Evolutionary conservation across 2,329 filamentous ascomycete species (phyloP).

Genomic region (Aureobasidium vineae): DNA sequence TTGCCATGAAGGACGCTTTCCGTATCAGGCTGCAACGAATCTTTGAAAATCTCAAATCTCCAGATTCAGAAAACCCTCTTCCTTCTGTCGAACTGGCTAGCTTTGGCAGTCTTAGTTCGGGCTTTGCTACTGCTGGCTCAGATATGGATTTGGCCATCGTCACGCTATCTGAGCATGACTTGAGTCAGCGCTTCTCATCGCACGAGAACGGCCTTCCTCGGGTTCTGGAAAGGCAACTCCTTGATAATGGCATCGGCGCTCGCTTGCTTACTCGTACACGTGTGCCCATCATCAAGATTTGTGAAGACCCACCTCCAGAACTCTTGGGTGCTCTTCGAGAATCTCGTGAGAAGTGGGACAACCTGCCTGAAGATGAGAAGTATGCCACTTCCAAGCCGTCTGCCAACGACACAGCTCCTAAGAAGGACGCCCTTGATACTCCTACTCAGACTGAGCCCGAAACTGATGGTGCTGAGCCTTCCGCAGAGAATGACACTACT

Average conservation of each 20-base stretch:
- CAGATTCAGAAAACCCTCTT: conserved; percentile 51
- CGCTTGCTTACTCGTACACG: conserved; percentile 74
- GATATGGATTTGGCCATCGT: conserved; percentile 87
- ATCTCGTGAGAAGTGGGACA: conserved; percentile 71
- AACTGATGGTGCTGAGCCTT: not conserved
- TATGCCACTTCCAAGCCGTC: conserved; percentile 34
- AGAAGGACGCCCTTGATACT: not conserved
- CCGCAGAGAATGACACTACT: not conserved
- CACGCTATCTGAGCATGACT: conserved; percentile 46
- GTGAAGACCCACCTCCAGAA: conserved; percentile 63
- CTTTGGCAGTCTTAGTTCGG: conserved; percentile 79
- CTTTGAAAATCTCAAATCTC: conserved; percentile 59
- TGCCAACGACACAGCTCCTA: conserved; percentile 24
- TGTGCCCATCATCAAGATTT: conserved; percentile 86
- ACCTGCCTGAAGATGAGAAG: conserved; percentile 48
- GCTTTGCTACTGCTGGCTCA: conserved; percentile 82
- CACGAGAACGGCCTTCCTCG: conserved; percentile 64
- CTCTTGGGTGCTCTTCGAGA: conserved; percentile 61
- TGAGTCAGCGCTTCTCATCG: conserved; percentile 34
- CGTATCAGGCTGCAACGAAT: conserved; percentile 62
- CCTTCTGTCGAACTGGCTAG: conserved; percentile 65
- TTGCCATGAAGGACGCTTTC: conserved; percentile 69
- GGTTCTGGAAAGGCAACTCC: conserved; percentile 69
- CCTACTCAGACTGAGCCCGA: not conserved
- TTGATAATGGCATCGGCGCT: conserved; percentile 71